Evolutionary conservation across 2,329 filamentous ascomycete genomes (phyloP).

Genomic region (Trichoderma sp.): DNA sequence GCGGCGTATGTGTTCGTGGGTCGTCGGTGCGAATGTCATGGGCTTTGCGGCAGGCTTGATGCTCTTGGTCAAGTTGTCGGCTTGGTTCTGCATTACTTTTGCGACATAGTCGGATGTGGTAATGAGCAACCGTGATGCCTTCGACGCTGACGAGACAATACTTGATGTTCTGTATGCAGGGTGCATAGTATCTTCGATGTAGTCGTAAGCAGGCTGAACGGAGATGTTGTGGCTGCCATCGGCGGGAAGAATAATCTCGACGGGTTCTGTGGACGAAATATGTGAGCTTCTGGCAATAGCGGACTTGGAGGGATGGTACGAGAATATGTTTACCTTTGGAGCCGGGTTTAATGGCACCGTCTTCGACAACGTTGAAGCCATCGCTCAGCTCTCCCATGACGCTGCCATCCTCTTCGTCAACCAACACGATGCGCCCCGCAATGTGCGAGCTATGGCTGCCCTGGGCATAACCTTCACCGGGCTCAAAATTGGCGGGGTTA

Average conservation of each 20-base stretch:
- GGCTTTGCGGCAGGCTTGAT: slow-evolving; percentile 76
- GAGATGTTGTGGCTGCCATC: slow-evolving; percentile 63
- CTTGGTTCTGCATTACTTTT: slow-evolving; percentile 72
- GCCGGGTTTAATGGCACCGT: slow-evolving; percentile 72
- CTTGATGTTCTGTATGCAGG: slow-evolving; percentile 88
- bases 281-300: not conserved
- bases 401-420: slow-evolving; percentile 95
- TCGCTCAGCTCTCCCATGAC: slow-evolving; percentile 89
- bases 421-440: slow-evolving; percentile 78
- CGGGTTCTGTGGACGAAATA: slow-evolving; percentile 54
- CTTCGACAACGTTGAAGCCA: slow-evolving; percentile 76
- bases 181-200: slow-evolving; percentile 75
- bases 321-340: slow-evolving; percentile 69
- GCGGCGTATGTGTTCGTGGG: slow-evolving; percentile 80
- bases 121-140: slow-evolving; percentile 87
- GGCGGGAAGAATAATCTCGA: slow-evolving; percentile 71
- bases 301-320: not conserved
- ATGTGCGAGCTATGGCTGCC: slow-evolving; percentile 52
- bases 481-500: slow-evolving; percentile 76
- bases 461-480: slow-evolving; percentile 73
- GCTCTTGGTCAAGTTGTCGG: slow-evolving; percentile 76
- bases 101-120: slow-evolving; percentile 79
- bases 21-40: slow-evolving; percentile 81
- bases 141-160: slow-evolving; percentile 81
- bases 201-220: slow-evolving; percentile 67